phyloP scores from a whole-genome alignment of 371 early-diverging fungal species.

The Furculomyces boomerangus region DNA sequence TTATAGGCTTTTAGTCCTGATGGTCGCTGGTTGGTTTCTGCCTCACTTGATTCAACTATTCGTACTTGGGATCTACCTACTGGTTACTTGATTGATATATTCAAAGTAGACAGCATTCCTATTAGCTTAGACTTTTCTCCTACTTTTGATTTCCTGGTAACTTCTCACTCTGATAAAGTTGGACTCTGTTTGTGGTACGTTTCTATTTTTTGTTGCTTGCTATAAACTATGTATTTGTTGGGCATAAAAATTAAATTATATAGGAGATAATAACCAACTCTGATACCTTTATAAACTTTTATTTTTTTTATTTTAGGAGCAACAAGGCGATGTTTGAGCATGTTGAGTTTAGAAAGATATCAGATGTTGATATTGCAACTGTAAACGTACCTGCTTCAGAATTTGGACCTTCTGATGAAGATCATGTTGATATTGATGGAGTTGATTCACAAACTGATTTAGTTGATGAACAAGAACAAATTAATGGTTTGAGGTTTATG shows the following conservation, averaged over 20 bases:
- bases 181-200: constrained; percentile 72
- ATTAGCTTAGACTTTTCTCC: constrained; percentile 79
- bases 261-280: too few relatives aligned
- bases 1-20: constrained; percentile 57
- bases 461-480: constrained; percentile 15
- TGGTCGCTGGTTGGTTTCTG: constrained; percentile 77
- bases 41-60: constrained; percentile 67
- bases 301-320: not conserved
- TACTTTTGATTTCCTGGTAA: constrained; percentile 76
- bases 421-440: constrained; percentile 2
- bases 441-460: constrained; percentile 19
- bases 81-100: constrained; percentile 70
- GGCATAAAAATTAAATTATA: too few relatives aligned
- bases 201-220: not conserved
- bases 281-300: not conserved
- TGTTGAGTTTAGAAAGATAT: constrained; percentile 12
- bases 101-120: constrained; percentile 51
- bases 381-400: constrained; percentile 16
- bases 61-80: constrained; percentile 91
- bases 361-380: constrained; percentile 31
- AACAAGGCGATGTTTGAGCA: constrained; percentile 8
- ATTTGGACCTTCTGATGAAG: constrained; percentile 4
- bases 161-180: constrained; percentile 73
- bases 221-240: too few relatives aligned
- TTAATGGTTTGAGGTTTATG: constrained; percentile 19